Conservation (phyloP, 805 yeast genomes). For the Saccharomycopsis capsularis region DNA sequence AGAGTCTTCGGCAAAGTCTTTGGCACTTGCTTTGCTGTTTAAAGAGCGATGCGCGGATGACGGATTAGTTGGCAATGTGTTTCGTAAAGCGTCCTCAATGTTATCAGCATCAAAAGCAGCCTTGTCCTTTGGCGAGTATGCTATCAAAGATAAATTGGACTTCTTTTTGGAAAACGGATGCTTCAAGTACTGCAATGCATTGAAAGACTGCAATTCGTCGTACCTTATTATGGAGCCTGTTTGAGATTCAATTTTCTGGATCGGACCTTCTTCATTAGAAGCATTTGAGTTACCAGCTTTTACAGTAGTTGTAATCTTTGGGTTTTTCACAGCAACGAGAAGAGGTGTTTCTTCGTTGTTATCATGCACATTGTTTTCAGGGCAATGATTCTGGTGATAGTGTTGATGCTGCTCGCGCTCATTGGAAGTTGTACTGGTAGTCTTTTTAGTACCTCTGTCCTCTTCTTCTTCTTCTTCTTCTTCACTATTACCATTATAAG, state of each 20-base stretch:
- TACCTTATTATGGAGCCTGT: conserved; percentile 3
- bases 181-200: conserved; percentile 14
- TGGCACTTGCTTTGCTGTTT: neutral
- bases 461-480: neutral
- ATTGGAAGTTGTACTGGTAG: neutral
- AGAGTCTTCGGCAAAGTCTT: conserved; percentile 7
- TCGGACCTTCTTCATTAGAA: conserved; percentile 15
- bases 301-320: neutral
- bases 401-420: neutral
- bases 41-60: too few relatives aligned
- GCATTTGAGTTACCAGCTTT: neutral
- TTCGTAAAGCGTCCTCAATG: too few relatives aligned
- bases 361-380: neutral
- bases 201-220: conserved; percentile 15
- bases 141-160: conserved; percentile 5
- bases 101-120: neutral
- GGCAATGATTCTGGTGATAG: neutral
- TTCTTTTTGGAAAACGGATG: conserved; percentile 18
- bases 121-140: conserved; percentile 7
- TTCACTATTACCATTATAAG: too few relatives aligned
- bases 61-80: too few relatives aligned
- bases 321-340: neutral
- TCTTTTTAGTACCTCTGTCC: neutral
- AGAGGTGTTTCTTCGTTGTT: neutral
- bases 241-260: neutral